Evolutionary conservation across 2,329 filamentous ascomycete genomes (phyloP).

Genomic region (Ophiostoma australiae): DNA sequence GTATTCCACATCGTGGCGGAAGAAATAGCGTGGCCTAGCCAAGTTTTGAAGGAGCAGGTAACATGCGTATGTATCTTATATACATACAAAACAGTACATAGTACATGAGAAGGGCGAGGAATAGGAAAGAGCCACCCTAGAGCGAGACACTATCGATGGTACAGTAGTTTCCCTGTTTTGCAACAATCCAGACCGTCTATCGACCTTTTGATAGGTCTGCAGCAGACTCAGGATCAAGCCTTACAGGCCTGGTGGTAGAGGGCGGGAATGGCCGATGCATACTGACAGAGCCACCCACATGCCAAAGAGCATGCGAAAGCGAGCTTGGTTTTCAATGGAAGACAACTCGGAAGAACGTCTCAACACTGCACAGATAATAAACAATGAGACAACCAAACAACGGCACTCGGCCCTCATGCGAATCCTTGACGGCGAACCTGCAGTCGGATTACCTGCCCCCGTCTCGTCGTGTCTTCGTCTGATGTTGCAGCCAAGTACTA

Average conservation of each 20-base stretch:
- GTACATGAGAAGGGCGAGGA: too few relatives aligned
- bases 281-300: slow-evolving; percentile 3
- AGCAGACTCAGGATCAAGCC: background rate
- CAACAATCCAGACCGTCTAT: background rate
- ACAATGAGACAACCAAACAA: background rate
- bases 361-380: background rate
- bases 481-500: background rate
- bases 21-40: background rate
- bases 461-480: background rate
- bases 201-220: background rate
- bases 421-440: background rate
- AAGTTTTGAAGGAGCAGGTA: background rate
- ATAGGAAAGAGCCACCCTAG: background rate
- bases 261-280: slow-evolving; percentile 6
- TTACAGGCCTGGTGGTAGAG: background rate
- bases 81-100: too few relatives aligned
- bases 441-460: background rate
- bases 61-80: background rate
- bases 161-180: slow-evolving; percentile 5
- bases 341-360: background rate
- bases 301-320: background rate
- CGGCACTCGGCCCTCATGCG: background rate
- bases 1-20: background rate
- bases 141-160: background rate
- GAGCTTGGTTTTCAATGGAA: background rate